Evolutionary conservation across 768 basidiomycete species (phyloP), one percentile per base, ranked within the genome.

Genomic region (Tulasnella sp.): DNA sequence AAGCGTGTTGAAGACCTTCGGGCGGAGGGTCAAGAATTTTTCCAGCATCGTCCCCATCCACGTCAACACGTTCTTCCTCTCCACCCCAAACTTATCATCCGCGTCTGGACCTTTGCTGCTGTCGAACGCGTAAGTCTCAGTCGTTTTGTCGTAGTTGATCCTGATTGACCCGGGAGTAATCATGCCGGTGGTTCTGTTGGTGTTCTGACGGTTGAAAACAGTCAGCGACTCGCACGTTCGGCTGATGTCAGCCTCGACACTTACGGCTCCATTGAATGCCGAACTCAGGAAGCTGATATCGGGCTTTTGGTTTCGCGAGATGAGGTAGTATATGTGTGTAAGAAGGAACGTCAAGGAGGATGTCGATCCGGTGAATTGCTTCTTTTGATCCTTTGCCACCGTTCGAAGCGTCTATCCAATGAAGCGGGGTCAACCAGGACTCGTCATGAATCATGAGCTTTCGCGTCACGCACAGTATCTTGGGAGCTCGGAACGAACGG

Each of bases 31-130:
- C 75, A 99, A 83, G 82, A 93, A 91, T 82, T 93, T 96, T 83
- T 99, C 97, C 32, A 98, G 84, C 77, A 98, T 87, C 2, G 91
- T 92, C 3, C 97, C 97, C 94, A 94, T 86, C 90, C 91, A 93
- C 0, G 89, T 88, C 78, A 95, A 83, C n/a, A 94, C 86, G 81
- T 93, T 93, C 83, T 90, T 91, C 3, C 89, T 87, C 20, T 70
- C 69, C 20, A 61, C 29, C 16, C 55, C 75, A 46, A 74, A 32
- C 5, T 55, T 57, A 32, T 75, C 74, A 16, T 39, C 1, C 16
- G 35, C 70, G 32, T 75, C 74, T 0, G 74, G 26, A 2, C 74
- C 74, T 39, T 51, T 75, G 23, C 46, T 39, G 29, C 74, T 42
- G 46, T 80, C 79, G n/a, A 76, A n/a, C 13, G 79, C 61, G 73